Evolutionary conservation across 345 rosid genomes (phyloP), one percentile per base, ranked within the genome.

Genomic region (Mangifera indica): DNA sequence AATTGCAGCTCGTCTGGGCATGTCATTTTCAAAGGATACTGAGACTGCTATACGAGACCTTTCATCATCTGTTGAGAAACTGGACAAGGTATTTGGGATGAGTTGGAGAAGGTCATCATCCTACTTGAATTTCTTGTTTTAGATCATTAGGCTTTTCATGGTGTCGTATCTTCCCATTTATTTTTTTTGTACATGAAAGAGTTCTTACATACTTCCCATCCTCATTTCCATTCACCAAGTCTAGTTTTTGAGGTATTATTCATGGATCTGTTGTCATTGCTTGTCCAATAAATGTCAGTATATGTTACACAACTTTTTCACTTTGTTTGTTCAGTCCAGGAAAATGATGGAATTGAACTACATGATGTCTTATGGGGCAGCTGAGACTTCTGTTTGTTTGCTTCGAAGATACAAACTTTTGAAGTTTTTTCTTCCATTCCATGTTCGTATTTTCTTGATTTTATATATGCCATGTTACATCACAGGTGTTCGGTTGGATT

Each of bases 291-390:
- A 42, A 57, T 32, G 26, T 69, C 7, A 57, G 40, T 44, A 20
- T 44, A 20, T 70, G 29, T 26, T 70, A 18, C 45, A 57, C n/a
- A 42, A 25, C 18, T 42, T 44, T 57, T 70, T 11, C 64, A 76
- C 63, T 80, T 64, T 72, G 55, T 77, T 74, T 72, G 66, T 78
- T 78, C 90, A 95, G 99, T 56, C 63, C 80, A 88, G 98, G 78
- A 42, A 92, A 81, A 80, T 89, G 88, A 46, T 95, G 99, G 99
- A 95, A 72, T 20, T 92, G 64, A 88, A 95, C 83, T 89, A 91
- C 85, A 89, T 95, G 98, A 81, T 92, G 67, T 87, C 91, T 3
- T 95, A 92, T 81, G 98, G 99, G 82, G 96, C 98, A 80, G 93
- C 98, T 60, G 84, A 75, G 70, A 81, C 88, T 54, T 88, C 99